These are phyloP conservation scores for Boletus sp. DNA, from an alignment of 768 basidiomycete species.

Conservation along the genomic window DNA sequence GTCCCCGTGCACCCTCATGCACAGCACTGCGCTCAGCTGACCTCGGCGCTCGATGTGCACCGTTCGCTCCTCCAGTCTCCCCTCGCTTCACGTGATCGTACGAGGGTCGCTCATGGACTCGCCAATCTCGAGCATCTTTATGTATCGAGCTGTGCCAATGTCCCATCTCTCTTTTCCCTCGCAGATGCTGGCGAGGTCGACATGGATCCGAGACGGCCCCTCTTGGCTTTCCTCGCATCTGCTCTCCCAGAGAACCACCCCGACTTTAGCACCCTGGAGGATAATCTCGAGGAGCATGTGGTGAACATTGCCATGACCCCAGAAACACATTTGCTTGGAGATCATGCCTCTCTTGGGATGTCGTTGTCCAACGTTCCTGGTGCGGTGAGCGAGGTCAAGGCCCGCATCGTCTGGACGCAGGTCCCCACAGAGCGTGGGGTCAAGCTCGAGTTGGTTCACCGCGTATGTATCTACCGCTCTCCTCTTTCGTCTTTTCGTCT, in stretches of 20 bases:
- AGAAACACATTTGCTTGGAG: conserved; percentile 47
- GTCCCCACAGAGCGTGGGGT: conserved; percentile 66
- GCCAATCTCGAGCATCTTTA: conserved; percentile 44
- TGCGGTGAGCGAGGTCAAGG: conserved; percentile 78
- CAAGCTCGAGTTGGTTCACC: conserved; percentile 68
- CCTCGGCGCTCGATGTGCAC: conserved; percentile 31
- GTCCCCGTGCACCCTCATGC: conserved; percentile 46
- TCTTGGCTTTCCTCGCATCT: conserved; percentile 76
- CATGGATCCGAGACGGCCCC: conserved; percentile 49
- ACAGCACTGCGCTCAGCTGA: conserved; percentile 50
- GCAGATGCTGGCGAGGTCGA: conserved; percentile 26
- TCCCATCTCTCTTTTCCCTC: conserved; percentile 19
- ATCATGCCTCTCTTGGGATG: conserved; percentile 38
- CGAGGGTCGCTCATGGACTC: conserved; percentile 16
- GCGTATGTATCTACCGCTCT: conserved; percentile 12
- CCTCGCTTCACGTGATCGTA: conserved; percentile 10
- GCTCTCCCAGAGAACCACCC: conserved; percentile 53
- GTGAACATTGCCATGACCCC: conserved; percentile 46
- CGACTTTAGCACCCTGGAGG: conserved; percentile 44
- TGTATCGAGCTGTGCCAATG: conserved; percentile 56
- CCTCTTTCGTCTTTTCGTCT: neutral
- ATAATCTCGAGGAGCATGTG: conserved; percentile 50
- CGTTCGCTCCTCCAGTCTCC: conserved; percentile 29
- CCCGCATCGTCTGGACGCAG: conserved; percentile 76
- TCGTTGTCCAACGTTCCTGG: conserved; percentile 54